phyloP scores from a whole-genome alignment of 257 asterid species.

The Jacaranda copaia region DNA sequence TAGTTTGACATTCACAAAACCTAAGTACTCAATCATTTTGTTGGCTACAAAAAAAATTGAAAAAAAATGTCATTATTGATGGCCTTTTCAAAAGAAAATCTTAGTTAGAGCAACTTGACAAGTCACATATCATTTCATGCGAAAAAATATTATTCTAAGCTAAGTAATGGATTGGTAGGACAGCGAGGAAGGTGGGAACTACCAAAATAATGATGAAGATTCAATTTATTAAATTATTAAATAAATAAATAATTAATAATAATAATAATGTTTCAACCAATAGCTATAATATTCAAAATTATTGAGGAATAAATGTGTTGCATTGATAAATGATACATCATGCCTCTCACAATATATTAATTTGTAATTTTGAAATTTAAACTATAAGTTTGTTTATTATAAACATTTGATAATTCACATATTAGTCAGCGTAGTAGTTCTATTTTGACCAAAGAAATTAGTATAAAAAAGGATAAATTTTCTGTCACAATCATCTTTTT shows the following conservation, averaged over 20 bases:
- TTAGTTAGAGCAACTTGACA: slow-evolving; percentile 36
- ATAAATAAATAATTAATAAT: background rate
- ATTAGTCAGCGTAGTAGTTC: no score
- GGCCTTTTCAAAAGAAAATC: slow-evolving; percentile 35
- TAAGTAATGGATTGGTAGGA: slow-evolving; percentile 36
- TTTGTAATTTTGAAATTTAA: background rate
- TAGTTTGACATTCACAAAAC: slow-evolving; percentile 30
- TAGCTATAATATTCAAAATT: slow-evolving; percentile 11
- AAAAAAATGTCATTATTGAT: slow-evolving; percentile 34
- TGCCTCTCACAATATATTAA: background rate
- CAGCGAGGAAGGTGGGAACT: slow-evolving; percentile 32
- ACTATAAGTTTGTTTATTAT: no score
- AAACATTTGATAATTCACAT: no score
- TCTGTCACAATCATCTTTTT: no score
- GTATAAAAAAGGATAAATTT: no score
- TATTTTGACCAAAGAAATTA: no score
- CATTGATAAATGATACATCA: background rate
- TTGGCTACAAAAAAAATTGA: slow-evolving; percentile 26
- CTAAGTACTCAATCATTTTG: slow-evolving; percentile 38
- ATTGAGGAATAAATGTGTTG: background rate
- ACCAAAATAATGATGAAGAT: slow-evolving; percentile 6
- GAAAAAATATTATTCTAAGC: slow-evolving; percentile 1
- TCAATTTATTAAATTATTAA: slow-evolving; percentile 28
- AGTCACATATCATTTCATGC: slow-evolving; percentile 28
- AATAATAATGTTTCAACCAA: slow-evolving; percentile 4